phyloP scores from a whole-genome alignment of 371 early-diverging fungal genomes.

The Capillidium heterosporum region DNA sequence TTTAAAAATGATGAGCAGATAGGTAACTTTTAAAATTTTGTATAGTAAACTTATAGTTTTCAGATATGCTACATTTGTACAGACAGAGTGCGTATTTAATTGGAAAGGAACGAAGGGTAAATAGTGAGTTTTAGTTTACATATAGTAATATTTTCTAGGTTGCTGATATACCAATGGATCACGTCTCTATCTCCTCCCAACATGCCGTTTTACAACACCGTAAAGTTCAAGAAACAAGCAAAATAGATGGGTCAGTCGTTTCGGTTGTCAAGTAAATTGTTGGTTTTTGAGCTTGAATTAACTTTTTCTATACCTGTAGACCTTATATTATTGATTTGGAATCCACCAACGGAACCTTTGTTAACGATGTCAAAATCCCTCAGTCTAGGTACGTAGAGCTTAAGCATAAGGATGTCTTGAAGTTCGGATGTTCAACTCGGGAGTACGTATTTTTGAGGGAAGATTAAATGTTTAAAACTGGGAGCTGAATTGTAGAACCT shows the following conservation, averaged over 20 bases:
- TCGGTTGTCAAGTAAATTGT: slow-evolving; percentile 26
- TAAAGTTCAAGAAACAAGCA: slow-evolving; percentile 20
- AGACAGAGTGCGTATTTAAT: slow-evolving; percentile 74
- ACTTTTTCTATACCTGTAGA: slow-evolving; percentile 14
- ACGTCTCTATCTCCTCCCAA: slow-evolving; percentile 70
- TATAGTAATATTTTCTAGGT: slow-evolving; percentile 22
- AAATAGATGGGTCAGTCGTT: slow-evolving; percentile 13
- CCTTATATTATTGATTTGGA: slow-evolving; percentile 90
- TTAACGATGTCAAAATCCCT: slow-evolving; percentile 62
- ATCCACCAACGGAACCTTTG: slow-evolving; percentile 75
- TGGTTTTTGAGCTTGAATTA: slow-evolving; percentile 19
- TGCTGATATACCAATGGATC: slow-evolving; percentile 78
- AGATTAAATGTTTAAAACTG: too few species aligned
- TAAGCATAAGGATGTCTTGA: slow-evolving; percentile 56
- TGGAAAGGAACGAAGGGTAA: slow-evolving; percentile 72
- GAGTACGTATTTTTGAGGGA: slow-evolving; percentile 81
- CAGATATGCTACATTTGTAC: slow-evolving; percentile 69
- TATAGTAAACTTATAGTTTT: not conserved
- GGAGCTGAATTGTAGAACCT: not conserved
- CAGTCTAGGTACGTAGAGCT: slow-evolving; percentile 66
- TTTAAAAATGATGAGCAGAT: slow-evolving; percentile 79
- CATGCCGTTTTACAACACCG: slow-evolving; percentile 84
- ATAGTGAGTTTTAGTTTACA: slow-evolving; percentile 5
- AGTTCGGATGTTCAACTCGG: slow-evolving; percentile 74
- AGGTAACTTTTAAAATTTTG: slow-evolving; percentile 22